phyloP scores from a whole-genome alignment of 192 early-diverging fungal species.

The Pilaira anomala region DNA sequence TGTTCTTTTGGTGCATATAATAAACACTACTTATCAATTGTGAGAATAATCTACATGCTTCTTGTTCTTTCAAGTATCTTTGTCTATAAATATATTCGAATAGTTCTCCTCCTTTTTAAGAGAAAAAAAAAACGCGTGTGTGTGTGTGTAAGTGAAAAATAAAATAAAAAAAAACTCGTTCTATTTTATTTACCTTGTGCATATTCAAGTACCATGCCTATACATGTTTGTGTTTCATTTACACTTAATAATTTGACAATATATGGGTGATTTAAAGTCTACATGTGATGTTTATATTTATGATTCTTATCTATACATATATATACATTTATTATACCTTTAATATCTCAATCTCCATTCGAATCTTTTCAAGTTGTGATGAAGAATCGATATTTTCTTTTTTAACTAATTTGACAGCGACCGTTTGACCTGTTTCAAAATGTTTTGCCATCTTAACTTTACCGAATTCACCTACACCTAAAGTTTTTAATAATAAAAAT shows the following conservation, averaged over 20 bases:
- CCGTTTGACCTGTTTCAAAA: conserved; percentile 68
- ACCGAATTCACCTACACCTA: conserved; percentile 97
- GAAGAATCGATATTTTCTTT: conserved; percentile 85
- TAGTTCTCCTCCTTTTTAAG: conserved; percentile 90
- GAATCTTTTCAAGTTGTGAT: conserved; percentile 81
- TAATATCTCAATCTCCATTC: conserved; percentile 91
- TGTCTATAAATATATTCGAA: conserved; percentile 97
- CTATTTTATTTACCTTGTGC: conserved; percentile 51
- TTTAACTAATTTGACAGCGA: conserved; percentile 94
- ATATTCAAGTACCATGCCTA: conserved; percentile 96
- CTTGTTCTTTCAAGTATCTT: conserved; percentile 86
- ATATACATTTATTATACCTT: conserved; percentile 54
- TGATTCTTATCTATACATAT: background rate
- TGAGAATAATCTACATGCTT: conserved; percentile 88
- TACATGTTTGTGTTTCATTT: conserved; percentile 92
- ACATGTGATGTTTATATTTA: conserved; percentile 52
- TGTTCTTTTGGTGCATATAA: conserved; percentile 90
- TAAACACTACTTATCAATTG: conserved; percentile 90
- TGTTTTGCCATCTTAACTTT: conserved; percentile 96
- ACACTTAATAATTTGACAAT: conserved; percentile 93
- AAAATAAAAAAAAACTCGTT: too few relatives aligned
- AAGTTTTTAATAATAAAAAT: conserved; percentile 91
- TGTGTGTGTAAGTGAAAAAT: too few relatives aligned
- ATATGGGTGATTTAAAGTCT: conserved; percentile 86
- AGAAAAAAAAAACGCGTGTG: too few relatives aligned